Base-by-base conservation (phyloP, 2,329 filamentous ascomycete genomes). In the Aspergillus costaricaensis region DNA sequence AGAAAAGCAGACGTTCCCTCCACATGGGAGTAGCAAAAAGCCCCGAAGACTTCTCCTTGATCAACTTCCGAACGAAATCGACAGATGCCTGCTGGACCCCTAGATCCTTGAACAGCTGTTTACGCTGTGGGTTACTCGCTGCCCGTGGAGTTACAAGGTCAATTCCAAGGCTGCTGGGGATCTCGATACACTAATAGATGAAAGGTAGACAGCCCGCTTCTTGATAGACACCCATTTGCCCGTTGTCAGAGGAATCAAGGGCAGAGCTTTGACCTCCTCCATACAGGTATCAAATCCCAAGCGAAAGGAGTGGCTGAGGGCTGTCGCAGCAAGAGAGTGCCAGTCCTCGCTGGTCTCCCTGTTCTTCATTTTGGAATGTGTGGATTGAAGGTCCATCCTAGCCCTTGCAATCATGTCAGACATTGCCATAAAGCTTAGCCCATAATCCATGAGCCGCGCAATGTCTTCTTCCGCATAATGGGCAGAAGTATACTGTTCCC, bases 281-380 rank as follows among this genome's bases (percentile, higher is more conserved):
- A 41, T 41, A 9, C 4, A 10, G 38, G 5, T 5, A 39, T 15
- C 2, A 4, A 3, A 39, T 4, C 38, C 5, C 38, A 6, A 7
- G 2, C 38, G 38, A 39, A 39, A 39, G 38, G 38, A 15, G 1
- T 17, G 12, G 38, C 10, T 27, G 7, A 62, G 32, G 8, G 57
- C 27, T 3, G 23, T 51, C 4, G 60, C 57, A 21, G 60, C 50
- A 17, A 57, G 60, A 21, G 43, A 60, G 47, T 62, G 57, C 60
- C 57, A 62, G 44, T 62, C 50, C 12, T 49, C 21, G 36, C 30
- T 15, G 15, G 57, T 57, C 1, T 57, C 2, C 10, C 9, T 27
- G 27, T 54, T n/a, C 10, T 44, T 23, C 21, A 62, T 55, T 3
- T 51, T 52, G 10, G 61, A 62, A 36, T 25, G 5, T 6, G 54